Percentiles rank a stretch among this genome's conserved stretches.
These are phyloP conservation scores for Antitrichia curtipendula DNA, from an alignment of 225 moss, liverwort and hornwort species.

Conservation along the genomic window DNA sequence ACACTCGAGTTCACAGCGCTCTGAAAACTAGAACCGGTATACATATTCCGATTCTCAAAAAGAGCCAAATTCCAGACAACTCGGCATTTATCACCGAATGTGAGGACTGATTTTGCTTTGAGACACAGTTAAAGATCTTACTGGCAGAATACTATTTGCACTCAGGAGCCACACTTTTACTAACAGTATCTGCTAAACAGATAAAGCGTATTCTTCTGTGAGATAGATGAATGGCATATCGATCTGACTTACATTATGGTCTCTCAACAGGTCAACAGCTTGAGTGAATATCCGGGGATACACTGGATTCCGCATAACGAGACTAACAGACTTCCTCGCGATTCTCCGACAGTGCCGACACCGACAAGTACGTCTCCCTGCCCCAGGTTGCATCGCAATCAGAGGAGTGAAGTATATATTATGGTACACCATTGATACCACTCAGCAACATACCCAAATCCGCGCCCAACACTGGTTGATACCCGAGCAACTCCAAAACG, in stretches of 20 bases:
- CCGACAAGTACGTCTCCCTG: too few relatives aligned
- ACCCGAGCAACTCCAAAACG: too few relatives aligned
- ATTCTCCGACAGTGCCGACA: too few relatives aligned
- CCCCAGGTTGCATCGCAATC: too few relatives aligned
- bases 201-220: background rate
- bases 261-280: background rate
- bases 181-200: background rate
- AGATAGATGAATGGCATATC: background rate
- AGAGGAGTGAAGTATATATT: too few relatives aligned
- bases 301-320: background rate
- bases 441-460: too few relatives aligned
- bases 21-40: background rate
- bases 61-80: too few relatives aligned
- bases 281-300: background rate
- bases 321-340: background rate
- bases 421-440: too few relatives aligned
- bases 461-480: too few relatives aligned
- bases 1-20: background rate
- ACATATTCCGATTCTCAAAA: too few relatives aligned
- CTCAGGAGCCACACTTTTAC: background rate
- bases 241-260: background rate
- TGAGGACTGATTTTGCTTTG: too few relatives aligned
- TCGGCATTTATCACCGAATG: too few relatives aligned
- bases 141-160: background rate
- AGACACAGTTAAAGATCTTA: background rate